Conservation (phyloP, 768 basidiomycete species). For the Collybiopsis luxurians region DNA sequence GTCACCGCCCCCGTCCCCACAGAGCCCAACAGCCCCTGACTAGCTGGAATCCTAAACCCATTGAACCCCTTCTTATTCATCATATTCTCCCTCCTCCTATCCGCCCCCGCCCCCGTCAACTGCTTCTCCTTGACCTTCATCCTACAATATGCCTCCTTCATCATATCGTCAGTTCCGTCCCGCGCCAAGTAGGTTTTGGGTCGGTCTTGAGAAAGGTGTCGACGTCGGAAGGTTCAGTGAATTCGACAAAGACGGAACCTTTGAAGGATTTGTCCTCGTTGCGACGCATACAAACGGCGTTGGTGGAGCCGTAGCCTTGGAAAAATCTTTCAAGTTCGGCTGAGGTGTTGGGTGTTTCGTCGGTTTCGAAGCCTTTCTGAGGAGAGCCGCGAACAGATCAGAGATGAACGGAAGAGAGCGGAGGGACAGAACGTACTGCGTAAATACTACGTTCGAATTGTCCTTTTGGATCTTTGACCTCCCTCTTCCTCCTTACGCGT, state of each 20-base stretch:
- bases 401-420: neutral
- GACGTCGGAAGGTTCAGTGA: conserved; percentile 63
- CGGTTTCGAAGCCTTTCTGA: conserved; percentile 82
- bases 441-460: conserved; percentile 86
- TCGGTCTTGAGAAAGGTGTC: conserved; percentile 78
- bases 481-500: conserved; percentile 73
- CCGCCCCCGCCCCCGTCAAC: conserved; percentile 69
- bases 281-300: conserved; percentile 86
- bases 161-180: conserved; percentile 77
- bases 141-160: conserved; percentile 89
- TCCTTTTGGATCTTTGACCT: conserved; percentile 73
- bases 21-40: conserved; percentile 14
- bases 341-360: conserved; percentile 63
- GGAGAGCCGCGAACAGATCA: too few relatives aligned
- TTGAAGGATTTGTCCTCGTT: conserved; percentile 86
- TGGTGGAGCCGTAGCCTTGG: conserved; percentile 69
- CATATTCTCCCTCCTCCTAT: conserved; percentile 53
- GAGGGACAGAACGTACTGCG: conserved; percentile 55
- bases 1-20: conserved; percentile 2
- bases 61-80: conserved; percentile 63
- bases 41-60: conserved; percentile 51
- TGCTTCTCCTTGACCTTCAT: conserved; percentile 98
- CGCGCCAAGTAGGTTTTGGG: conserved; percentile 80
- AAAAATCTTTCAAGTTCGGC: conserved; percentile 78
- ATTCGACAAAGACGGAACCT: conserved; percentile 95